Percentiles rank a stretch among this genome's conserved stretches.
phyloP scores from a whole-genome alignment of 1,139 yeast species.

The Geotrichum australiense region DNA sequence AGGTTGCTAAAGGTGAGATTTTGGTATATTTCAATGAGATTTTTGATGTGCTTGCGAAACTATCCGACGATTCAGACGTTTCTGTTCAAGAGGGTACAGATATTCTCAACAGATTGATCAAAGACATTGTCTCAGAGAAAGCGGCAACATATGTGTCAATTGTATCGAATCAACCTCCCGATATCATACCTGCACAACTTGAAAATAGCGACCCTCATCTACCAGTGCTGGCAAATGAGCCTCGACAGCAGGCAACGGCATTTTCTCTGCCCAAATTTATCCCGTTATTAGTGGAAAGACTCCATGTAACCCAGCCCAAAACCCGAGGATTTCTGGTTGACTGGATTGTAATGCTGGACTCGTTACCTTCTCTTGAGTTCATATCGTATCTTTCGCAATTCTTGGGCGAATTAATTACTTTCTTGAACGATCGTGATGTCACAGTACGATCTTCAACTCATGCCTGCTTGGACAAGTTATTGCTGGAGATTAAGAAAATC shows the following conservation, averaged over 20 bases:
- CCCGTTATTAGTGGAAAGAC: conserved; percentile 82
- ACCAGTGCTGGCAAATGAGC: conserved; percentile 24
- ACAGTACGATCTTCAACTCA: conserved; percentile 88
- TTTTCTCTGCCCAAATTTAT: conserved; percentile 84
- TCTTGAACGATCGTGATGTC: conserved; percentile 74
- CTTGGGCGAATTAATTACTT: conserved; percentile 75
- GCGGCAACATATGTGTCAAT: conserved; percentile 88
- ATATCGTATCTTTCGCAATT: conserved; percentile 84
- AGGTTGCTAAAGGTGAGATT: conserved; percentile 94
- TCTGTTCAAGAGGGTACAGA: conserved; percentile 97
- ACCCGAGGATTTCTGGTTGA: conserved; percentile 86
- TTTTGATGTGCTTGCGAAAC: conserved; percentile 80
- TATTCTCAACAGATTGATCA: conserved; percentile 77
- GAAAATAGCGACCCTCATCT: conserved; percentile 20
- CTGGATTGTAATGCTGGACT: conserved; percentile 86
- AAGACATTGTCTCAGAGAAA: conserved; percentile 93
- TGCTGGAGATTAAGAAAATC: conserved; percentile 73
- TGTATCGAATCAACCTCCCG: conserved; percentile 39
- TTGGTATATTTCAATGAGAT: conserved; percentile 86
- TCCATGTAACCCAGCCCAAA: conserved; percentile 87
- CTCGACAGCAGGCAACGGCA: conserved; percentile 44
- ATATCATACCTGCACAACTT: conserved; percentile 40
- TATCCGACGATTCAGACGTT: conserved; percentile 87
- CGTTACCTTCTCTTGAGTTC: conserved; percentile 85
- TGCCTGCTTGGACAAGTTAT: conserved; percentile 62